Evolutionary conservation across 768 basidiomycete species (phyloP), one percentile per base, ranked within the genome.

Genomic region (Termitomyces sp.): DNA sequence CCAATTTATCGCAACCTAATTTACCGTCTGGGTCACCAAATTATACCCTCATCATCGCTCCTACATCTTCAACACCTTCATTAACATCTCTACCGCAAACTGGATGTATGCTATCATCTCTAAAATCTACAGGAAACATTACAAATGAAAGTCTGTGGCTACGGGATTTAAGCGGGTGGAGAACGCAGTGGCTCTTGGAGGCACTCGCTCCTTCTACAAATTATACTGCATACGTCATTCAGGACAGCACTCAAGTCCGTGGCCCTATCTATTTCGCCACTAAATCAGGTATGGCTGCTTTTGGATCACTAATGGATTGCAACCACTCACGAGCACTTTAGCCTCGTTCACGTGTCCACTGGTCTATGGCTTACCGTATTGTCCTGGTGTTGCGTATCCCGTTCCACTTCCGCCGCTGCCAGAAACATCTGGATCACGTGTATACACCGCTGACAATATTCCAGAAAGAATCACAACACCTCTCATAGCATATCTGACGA

Each of bases 221-320:
- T 65, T 95, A 94, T 65, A 93, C 91, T 0, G 84, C 80, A 0
- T 93, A 85, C 66, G 80, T 85, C 14, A 65, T 91, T 2, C 75
- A 83, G 61, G 78, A 83, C 59, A 74, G 71, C 8, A 76, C 80
- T 49, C 80, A 81, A 64, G 79, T 91, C 50, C 83, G 79, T 57
- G 84, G 82, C 2, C 91, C 91, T 0, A 80, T 88, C 2, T 87
- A 81, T 64, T 88, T 93, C 59, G 69, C 75, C 8, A 94, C 92
- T 3, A 94, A 95, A 74, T 87, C 88, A 18, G 77, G 87, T 86
- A 67, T 56, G 12, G 16, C 18, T 18, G 28, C 13, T 57, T 52
- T 63, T 16, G 30, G 32, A 8, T 48, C 16, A 12, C 44, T 32
- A 26, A 50, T 49, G 14, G 40, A 51, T 35, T 28, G 38, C n/a